Evolutionary conservation across 148 eudicot species (phyloP), one percentile per base, ranked within the genome.

Genomic region (Vaccinium darrowii): DNA sequence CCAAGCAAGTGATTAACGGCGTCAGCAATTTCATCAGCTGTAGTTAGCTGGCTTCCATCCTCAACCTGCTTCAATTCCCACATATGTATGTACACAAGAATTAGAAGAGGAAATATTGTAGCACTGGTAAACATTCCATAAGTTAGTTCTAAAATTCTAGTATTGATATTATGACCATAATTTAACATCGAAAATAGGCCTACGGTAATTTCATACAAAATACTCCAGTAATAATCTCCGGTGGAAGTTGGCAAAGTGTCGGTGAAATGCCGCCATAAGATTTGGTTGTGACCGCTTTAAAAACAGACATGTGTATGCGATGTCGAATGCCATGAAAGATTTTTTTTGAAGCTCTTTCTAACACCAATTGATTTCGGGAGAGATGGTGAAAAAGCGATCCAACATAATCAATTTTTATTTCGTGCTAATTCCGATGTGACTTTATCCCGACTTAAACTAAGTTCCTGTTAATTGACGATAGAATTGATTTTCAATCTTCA

Each of bases 11-110:
- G 89, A 90, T 95, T 90, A 51, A 92, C 87, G 11, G 92, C 93
- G 1, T 83, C 91, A 1, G 98, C 97, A 2, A 95, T 92, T 36
- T 94, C 97, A 65, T 94, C 94, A 0, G 92, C 93, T 56, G 98
- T 90, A 33, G 79, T 93, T 57, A 91, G 80, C 82, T 90, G 90
- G 84, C 98, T 90, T 39, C 91, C 98, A 25, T 94, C 94, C 81
- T 95, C 98, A 51, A 94, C 86, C 98, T 95, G 89, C 62, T 71
- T 39, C 18, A 27, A 53, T 7, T 63, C 39, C 27, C 56, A 75
- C 76, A 8, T 21, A 69, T 43, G 47, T 16, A 81, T 21, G 62
- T 7, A 23, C 21, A 25, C 11, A 81, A 65, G 27, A 23, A 14
- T 65, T 25, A 23, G 72, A 27, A n/a, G 72, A 11, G 3, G 14